phyloP scores from a whole-genome alignment of 768 basidiomycete genomes.

The Cystofilobasidium macerans region DNA sequence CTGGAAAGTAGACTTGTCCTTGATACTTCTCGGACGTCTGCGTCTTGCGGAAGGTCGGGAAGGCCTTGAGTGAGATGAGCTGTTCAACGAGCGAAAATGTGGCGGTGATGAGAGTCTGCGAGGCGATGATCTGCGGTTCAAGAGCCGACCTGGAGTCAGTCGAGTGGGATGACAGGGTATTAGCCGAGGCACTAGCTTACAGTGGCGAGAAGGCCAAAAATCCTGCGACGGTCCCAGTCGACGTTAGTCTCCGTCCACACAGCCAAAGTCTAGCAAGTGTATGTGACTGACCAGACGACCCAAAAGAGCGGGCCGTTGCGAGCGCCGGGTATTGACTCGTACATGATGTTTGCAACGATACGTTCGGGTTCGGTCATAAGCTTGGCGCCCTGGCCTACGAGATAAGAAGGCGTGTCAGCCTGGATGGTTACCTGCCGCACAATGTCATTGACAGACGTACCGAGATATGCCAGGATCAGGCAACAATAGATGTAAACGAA shows the following conservation, averaged over 20 bases:
- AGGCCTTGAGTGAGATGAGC: constrained; percentile 51
- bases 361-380: constrained; percentile 47
- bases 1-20: constrained; percentile 45
- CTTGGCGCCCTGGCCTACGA: background rate
- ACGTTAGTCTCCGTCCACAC: no score
- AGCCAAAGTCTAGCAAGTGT: no score
- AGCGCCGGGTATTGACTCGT: constrained; percentile 53
- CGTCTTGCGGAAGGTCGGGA: constrained; percentile 43
- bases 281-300: constrained; percentile 45
- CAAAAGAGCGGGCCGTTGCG: constrained; percentile 51
- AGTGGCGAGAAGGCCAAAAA: constrained; percentile 41
- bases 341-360: constrained; percentile 52
- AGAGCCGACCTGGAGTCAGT: no score
- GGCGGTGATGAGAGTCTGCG: constrained; percentile 60
- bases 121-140: constrained; percentile 51
- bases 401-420: background rate
- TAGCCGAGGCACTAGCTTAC: no score
- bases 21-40: constrained; percentile 55
- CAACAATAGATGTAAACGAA: constrained; percentile 48
- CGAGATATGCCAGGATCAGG: constrained; percentile 56
- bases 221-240: no score
- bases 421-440: no score
- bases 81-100: constrained; percentile 51
- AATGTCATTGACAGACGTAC: no score
- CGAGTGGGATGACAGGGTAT: background rate